Conservation (phyloP, 257 asterid species). For the Solanum bulbocastanum region DNA sequence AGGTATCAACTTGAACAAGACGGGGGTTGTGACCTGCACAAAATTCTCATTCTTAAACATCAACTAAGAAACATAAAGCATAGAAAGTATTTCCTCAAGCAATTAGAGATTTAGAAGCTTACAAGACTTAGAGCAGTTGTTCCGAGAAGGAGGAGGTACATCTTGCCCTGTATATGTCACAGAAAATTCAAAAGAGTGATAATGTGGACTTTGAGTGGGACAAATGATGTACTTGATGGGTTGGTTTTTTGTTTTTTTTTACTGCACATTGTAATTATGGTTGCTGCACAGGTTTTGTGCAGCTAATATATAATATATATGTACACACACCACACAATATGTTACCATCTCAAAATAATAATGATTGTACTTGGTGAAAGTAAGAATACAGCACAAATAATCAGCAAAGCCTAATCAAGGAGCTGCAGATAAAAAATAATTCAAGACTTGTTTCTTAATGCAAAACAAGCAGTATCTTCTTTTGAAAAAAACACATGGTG, state of each 20-base stretch:
- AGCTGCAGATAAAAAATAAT: background rate
- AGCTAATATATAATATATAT: background rate
- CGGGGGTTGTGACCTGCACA: slow-evolving; percentile 80
- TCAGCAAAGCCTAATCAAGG: background rate
- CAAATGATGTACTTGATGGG: background rate
- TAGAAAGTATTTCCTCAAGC: background rate
- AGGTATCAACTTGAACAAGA: slow-evolving; percentile 78
- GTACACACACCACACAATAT: background rate
- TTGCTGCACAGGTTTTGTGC: background rate
- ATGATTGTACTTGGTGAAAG: background rate
- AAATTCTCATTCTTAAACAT: background rate
- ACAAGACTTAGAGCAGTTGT: slow-evolving; percentile 96
- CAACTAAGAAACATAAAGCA: background rate
- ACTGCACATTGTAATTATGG: background rate
- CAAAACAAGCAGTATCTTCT: background rate
- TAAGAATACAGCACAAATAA: background rate
- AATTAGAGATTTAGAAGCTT: slow-evolving; percentile 17
- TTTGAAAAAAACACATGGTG: background rate
- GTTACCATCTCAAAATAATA: background rate
- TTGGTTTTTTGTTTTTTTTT: background rate
- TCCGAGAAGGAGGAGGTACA: slow-evolving; percentile 94
- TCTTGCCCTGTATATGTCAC: slow-evolving; percentile 55
- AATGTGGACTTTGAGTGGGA: background rate
- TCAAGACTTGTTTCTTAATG: background rate
- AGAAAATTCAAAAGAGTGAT: background rate